phyloP scores from a whole-genome alignment of 768 basidiomycete genomes.

The Candolleomyces efflorescens region DNA sequence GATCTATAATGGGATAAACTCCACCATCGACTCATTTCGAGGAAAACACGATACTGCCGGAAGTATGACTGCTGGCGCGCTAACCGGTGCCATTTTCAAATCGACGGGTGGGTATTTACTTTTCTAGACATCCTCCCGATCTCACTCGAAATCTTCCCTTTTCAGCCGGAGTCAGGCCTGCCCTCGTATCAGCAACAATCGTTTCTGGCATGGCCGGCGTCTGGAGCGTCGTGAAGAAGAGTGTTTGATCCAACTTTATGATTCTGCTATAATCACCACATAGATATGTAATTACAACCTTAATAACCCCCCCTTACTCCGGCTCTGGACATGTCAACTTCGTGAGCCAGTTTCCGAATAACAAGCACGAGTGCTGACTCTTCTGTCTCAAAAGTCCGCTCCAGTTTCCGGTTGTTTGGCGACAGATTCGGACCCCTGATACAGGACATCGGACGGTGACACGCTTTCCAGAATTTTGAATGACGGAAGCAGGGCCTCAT shows the following conservation, averaged over 20 bases:
- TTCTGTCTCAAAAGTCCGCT: constrained; percentile 22
- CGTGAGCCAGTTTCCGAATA: constrained; percentile 37
- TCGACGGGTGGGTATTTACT: constrained; percentile 72
- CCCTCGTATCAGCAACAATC: constrained; percentile 82
- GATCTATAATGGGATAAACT: constrained; percentile 95
- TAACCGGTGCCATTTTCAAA: constrained; percentile 91
- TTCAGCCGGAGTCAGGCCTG: constrained; percentile 88
- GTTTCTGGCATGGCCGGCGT: constrained; percentile 87
- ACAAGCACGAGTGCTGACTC: constrained; percentile 23
- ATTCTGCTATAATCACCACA: constrained; percentile 32
- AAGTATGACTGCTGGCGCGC: constrained; percentile 87
- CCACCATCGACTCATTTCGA: constrained; percentile 82
- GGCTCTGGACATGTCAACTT: constrained; percentile 41
- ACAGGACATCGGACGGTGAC: constrained; percentile 37
- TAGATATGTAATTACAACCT: constrained; percentile 48
- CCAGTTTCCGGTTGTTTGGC: constrained; percentile 37
- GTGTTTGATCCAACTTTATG: constrained; percentile 61
- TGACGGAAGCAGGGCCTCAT: constrained; percentile 28
- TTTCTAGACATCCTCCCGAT: constrained; percentile 22
- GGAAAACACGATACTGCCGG: constrained; percentile 90
- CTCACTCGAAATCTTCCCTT: constrained; percentile 23
- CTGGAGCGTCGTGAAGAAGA: constrained; percentile 95
- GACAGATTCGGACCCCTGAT: constrained; percentile 38
- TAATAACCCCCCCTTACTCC: constrained; percentile 42
- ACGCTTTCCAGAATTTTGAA: constrained; percentile 45